phyloP scores from a whole-genome alignment of 1,284 basidiomycete species.

The Marasmius oreades region DNA sequence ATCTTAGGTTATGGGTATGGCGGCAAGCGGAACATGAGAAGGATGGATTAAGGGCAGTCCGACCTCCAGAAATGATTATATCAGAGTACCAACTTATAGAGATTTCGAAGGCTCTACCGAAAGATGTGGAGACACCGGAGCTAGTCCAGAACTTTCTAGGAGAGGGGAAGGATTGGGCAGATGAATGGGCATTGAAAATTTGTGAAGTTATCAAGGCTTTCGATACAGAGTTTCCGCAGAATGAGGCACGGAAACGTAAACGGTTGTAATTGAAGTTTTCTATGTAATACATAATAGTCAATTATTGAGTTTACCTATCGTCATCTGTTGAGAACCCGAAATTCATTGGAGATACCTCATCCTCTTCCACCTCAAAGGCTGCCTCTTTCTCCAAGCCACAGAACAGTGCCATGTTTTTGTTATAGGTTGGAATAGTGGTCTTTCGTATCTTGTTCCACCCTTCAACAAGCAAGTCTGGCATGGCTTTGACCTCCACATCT shows the following conservation, averaged over 20 bases:
- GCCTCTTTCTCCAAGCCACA: neutral
- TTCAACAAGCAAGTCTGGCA: no score
- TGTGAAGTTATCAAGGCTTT: no score
- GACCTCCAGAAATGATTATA: neutral
- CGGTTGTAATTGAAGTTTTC: neutral
- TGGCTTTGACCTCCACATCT: neutral
- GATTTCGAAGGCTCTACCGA: no score
- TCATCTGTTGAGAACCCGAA: neutral
- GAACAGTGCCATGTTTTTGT: neutral
- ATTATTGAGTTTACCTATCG: neutral
- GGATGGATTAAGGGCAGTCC: neutral
- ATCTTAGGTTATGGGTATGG: neutral
- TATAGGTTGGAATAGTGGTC: neutral
- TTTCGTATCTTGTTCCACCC: neutral
- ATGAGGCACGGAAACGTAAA: neutral
- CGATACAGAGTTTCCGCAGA: neutral
- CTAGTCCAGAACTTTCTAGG: no score
- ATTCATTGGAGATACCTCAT: no score
- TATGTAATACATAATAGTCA: neutral
- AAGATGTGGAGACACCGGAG: no score
- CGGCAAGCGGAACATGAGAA: neutral
- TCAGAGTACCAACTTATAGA: no score
- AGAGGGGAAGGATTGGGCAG: no score
- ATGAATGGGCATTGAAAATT: no score
- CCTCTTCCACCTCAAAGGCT: no score